Conservation (phyloP, 768 basidiomycete genomes). For the Phylloporus rhodoxanthus region DNA sequence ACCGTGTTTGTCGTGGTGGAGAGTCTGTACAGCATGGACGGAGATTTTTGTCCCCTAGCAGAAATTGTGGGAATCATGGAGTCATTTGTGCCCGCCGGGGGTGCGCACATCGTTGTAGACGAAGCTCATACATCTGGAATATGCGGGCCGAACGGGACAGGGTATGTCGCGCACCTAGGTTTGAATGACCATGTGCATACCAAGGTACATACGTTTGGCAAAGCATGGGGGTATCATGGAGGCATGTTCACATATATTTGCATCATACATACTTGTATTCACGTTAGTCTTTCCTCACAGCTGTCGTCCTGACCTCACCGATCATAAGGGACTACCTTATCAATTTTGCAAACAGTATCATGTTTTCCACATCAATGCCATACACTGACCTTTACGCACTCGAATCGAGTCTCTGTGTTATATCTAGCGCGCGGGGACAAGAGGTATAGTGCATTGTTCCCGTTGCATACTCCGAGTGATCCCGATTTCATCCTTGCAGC, state of each 20-base stretch:
- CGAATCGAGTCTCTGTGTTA: conserved; percentile 38
- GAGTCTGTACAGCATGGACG: conserved; percentile 58
- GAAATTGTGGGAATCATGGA: conserved; percentile 39
- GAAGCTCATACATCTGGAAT: conserved; percentile 54
- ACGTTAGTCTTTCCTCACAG: conserved; percentile 5
- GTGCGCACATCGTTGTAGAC: conserved; percentile 45
- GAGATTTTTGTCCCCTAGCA: conserved; percentile 44
- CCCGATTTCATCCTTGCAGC: conserved; percentile 4
- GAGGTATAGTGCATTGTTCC: conserved; percentile 13
- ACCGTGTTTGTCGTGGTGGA: conserved; percentile 48
- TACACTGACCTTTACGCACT: conserved; percentile 18
- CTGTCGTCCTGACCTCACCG: conserved; percentile 15
- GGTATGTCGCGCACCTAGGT: conserved; percentile 37
- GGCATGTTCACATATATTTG: conserved; percentile 3
- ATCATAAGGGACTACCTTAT: conserved; percentile 16
- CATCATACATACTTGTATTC: too few relatives aligned
- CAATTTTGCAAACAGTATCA: conserved; percentile 15
- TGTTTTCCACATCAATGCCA: conserved; percentile 20
- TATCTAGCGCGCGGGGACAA: conserved; percentile 11
- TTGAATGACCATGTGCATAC: conserved; percentile 40
- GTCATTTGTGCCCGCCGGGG: conserved; percentile 30
- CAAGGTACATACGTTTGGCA: conserved; percentile 50
- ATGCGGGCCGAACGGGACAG: conserved; percentile 44
- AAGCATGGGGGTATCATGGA: conserved; percentile 27
- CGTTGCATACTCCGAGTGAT: neutral